These are phyloP conservation scores for Guyanaporus albipodus DNA, from an alignment of 768 basidiomycete species.

Conservation along the genomic window DNA sequence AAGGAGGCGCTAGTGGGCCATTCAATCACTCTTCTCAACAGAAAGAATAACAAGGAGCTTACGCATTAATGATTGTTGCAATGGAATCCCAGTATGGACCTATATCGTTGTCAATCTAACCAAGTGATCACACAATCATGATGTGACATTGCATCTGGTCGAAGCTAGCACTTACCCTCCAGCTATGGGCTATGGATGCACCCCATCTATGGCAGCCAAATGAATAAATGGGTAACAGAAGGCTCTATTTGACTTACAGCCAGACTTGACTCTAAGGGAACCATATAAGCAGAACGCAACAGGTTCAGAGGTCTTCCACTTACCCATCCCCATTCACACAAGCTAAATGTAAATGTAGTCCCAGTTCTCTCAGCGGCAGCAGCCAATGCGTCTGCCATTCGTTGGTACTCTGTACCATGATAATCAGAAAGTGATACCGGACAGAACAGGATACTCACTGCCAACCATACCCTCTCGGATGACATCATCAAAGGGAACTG, in stretches of 20 bases:
- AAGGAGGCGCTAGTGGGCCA: conserved; percentile 51
- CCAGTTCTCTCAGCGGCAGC: conserved; percentile 42
- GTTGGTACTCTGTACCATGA: conserved; percentile 45
- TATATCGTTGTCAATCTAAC: conserved; percentile 20
- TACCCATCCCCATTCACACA: conserved; percentile 68
- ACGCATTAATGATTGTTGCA: conserved; percentile 53
- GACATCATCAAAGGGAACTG: conserved; percentile 54
- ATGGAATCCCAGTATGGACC: conserved; percentile 48
- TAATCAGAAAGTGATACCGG: background rate
- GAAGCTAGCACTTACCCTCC: conserved; percentile 36
- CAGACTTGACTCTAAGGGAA: conserved; percentile 52
- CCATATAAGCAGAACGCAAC: background rate
- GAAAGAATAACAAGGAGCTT: conserved; percentile 2
- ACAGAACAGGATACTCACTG: conserved; percentile 34
- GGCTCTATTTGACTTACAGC: conserved; percentile 45
- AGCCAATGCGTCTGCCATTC: conserved; percentile 56
- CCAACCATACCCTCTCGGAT: conserved; percentile 51
- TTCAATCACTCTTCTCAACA: background rate
- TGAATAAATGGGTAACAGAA: background rate
- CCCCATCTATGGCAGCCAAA: conserved; percentile 30
- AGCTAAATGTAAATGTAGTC: conserved; percentile 53
- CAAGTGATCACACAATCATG: background rate
- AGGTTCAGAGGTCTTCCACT: conserved; percentile 16
- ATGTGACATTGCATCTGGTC: background rate
- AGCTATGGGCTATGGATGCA: conserved; percentile 35